Percentiles rank a stretch among this genome's conserved stretches.
These are phyloP conservation scores for Alternaria ventricosa DNA, from an alignment of 2,329 filamentous ascomycete genomes.

Conservation along the genomic window DNA sequence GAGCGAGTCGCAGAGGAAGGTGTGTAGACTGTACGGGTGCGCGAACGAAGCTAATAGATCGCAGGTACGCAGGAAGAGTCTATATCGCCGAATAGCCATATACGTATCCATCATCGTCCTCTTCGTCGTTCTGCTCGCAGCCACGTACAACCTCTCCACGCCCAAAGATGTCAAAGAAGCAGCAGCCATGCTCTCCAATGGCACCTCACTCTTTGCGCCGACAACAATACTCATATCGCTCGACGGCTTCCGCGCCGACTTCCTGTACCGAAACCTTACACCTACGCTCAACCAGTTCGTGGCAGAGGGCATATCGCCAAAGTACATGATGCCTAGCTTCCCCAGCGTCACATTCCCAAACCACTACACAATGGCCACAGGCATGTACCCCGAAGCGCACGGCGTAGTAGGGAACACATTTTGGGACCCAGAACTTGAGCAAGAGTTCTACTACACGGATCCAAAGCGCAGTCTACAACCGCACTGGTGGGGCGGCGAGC, in stretches of 20 bases:
- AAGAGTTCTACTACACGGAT: constrained; percentile 89
- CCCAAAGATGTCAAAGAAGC: constrained; percentile 28
- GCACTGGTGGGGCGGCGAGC: constrained; percentile 95
- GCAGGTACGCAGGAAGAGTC: constrained; percentile 40
- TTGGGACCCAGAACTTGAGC: constrained; percentile 79
- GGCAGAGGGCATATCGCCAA: constrained; percentile 82
- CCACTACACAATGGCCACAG: constrained; percentile 92
- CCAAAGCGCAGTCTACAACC: constrained; percentile 75
- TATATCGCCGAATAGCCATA: constrained; percentile 50
- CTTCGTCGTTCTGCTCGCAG: constrained; percentile 62
- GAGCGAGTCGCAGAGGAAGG: constrained; percentile 54
- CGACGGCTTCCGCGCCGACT: constrained; percentile 95
- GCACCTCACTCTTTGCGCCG: constrained; percentile 85
- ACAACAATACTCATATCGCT: constrained; percentile 94
- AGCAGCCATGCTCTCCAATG: constrained; percentile 67
- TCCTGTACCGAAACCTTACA: constrained; percentile 81
- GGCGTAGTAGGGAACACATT: constrained; percentile 94
- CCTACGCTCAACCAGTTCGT: constrained; percentile 81
- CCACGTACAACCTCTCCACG: constrained; percentile 63
- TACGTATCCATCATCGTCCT: constrained; percentile 57
- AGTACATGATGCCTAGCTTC: constrained; percentile 93
- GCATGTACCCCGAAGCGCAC: constrained; percentile 89
- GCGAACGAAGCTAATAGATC: constrained; percentile 46
- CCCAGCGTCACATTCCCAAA: constrained; percentile 95
- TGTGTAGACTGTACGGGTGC: constrained; percentile 10